Base-by-base conservation (phyloP, 305 asterid species). In the Fraxinus ornus region DNA sequence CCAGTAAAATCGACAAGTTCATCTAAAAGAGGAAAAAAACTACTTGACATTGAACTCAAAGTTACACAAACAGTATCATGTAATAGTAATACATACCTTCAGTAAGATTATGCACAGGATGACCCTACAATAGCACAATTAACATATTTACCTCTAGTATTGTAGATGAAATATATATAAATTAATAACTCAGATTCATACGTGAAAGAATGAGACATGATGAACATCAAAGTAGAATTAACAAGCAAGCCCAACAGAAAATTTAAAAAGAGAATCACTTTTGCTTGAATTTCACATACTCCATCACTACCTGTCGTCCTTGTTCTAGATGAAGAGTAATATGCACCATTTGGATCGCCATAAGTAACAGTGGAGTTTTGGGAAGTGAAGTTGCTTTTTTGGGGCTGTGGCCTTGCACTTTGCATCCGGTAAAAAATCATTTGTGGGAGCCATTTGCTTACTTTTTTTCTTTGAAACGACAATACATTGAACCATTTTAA, bases 271-370 rank as follows among this genome's bases (percentile, higher is more conserved):
- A 78, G 81, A 84, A 73, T 24, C 15, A 33, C 39, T 37, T 26
- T 55, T 71, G 78, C 49, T 49, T 66, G 68, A 76, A 68, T 66
- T 73, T 39, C 22, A 89, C 97, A n/a, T n/a, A n/a, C 97, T 78
- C 98, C 99, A 32, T 94, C 94, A 75, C 92, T 90, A 62, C 97
- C 97, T 0, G 88, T 28, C 84, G 93, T 92, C 91, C 89, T 94
- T 52, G 91, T 90, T 19, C 81, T 86, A 83, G 99, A 93, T 76
- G 95, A 86, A 49, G 93, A 89, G 84, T 94, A 91, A 86, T 91
- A 92, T 66, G 91, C 84, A 70, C 99, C 99, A 90, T 92, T 88
- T 66, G 90, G 84, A 86, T 97, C 97, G 13, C 99, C 97, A 84
- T 93, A 93, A 39, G 94, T 83, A 84, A 93, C 91, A 36, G 89